Evolutionary conservation across 2,329 filamentous ascomycete species (phyloP).

Genomic region (Xylariaceae sp.): DNA sequence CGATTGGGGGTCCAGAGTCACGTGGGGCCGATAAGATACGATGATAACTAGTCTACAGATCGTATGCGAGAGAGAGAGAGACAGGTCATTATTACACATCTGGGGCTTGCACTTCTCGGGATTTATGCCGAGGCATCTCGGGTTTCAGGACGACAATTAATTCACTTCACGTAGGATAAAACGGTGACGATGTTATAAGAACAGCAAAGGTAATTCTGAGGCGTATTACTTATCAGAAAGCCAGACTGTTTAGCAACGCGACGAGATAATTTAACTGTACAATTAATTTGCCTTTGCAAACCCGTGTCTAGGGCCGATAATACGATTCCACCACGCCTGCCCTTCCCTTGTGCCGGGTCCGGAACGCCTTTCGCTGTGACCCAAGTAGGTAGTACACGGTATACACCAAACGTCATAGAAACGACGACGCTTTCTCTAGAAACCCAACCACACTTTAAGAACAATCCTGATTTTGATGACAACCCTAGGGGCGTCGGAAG

Average conservation of each 20-base stretch:
- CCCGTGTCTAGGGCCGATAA: background rate
- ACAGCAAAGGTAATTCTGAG: no score
- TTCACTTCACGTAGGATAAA: no score
- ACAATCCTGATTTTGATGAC: background rate
- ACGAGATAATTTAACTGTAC: no score
- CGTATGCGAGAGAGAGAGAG: no score
- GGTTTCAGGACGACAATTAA: no score
- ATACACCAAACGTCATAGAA: constrained; percentile 11
- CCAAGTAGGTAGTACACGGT: constrained; percentile 11
- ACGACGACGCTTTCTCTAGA: constrained; percentile 9
- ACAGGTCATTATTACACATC: no score
- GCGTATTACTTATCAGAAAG: no score
- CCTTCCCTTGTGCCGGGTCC: constrained; percentile 15
- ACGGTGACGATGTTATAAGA: no score
- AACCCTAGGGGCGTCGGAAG: constrained; percentile 1
- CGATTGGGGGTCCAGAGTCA: constrained; percentile 3
- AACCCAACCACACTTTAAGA: constrained; percentile 9
- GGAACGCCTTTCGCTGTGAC: constrained; percentile 21
- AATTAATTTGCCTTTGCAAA: background rate
- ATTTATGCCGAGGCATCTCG: no score
- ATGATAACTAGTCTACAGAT: constrained; percentile 2
- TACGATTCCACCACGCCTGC: constrained; percentile 1
- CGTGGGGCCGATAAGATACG: constrained; percentile 9
- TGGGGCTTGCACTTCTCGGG: no score
- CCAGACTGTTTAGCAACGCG: no score